phyloP scores from a whole-genome alignment of 2,329 filamentous ascomycete genomes.

The Dactylonectria estremocensis region DNA sequence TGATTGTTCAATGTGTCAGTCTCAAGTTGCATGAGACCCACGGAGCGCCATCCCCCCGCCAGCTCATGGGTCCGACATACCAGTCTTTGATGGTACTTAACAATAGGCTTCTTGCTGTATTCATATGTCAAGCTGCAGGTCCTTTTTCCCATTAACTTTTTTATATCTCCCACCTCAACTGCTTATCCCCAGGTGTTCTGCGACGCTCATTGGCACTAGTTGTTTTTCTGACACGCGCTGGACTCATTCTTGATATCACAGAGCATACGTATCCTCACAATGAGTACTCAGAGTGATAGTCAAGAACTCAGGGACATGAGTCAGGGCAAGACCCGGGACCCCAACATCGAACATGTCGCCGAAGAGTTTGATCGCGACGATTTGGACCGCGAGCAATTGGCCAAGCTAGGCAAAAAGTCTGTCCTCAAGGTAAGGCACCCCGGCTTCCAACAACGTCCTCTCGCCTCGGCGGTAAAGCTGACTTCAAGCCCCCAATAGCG shows the following conservation, averaged over 20 bases:
- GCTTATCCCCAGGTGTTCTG: background rate
- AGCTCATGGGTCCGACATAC: too few relatives aligned
- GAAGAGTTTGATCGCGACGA: slow-evolving; percentile 38
- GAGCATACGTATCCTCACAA: slow-evolving; percentile 2
- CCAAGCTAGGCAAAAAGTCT: slow-evolving; percentile 40
- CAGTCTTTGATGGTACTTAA: slow-evolving; percentile 20
- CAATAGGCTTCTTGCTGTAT: slow-evolving; percentile 10
- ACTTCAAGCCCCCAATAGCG: slow-evolving; percentile 24
- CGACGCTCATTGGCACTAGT: background rate
- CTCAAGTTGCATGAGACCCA: too few relatives aligned
- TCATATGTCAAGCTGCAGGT: slow-evolving; percentile 4
- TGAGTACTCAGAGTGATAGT: slow-evolving; percentile 12
- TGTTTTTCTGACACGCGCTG: background rate
- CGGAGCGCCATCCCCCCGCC: too few relatives aligned
- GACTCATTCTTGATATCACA: background rate
- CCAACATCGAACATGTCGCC: slow-evolving; percentile 19
- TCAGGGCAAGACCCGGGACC: slow-evolving; percentile 21
- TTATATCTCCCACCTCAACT: slow-evolving; percentile 10
- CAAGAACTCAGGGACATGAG: slow-evolving; percentile 29
- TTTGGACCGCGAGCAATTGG: slow-evolving; percentile 41
- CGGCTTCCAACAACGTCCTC: background rate
- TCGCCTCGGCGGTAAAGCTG: background rate
- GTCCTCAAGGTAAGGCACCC: slow-evolving; percentile 38
- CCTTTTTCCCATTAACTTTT: slow-evolving; percentile 1
- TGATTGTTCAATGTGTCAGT: too few relatives aligned